Conservation (phyloP, 2,329 filamentous ascomycete species). For the Diaporthe australafricana region DNA sequence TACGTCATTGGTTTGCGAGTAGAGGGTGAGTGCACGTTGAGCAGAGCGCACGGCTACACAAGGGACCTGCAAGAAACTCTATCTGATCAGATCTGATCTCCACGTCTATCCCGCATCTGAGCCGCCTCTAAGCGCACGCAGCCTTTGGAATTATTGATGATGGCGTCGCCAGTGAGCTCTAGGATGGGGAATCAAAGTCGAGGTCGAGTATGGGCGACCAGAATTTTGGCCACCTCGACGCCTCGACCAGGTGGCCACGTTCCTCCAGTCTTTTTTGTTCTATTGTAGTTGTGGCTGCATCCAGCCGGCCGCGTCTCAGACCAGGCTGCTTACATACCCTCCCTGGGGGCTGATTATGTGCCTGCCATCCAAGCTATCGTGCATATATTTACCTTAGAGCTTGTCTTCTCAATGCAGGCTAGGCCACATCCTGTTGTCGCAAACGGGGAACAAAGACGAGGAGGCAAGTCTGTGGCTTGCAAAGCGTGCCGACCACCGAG, state of each 20-base stretch:
- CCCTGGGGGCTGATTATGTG: neutral
- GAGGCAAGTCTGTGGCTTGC: neutral
- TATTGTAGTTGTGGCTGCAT: conserved; percentile 16
- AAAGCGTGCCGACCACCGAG: neutral
- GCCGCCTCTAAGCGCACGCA: neutral
- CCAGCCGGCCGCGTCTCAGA: conserved; percentile 20
- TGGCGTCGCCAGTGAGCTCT: neutral
- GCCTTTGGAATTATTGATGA: neutral
- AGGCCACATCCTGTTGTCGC: neutral
- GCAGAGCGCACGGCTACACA: neutral
- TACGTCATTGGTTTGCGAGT: conserved; percentile 17
- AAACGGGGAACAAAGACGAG: neutral
- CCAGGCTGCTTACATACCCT: neutral
- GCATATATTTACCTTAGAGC: neutral
- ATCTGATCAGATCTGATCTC: conserved; percentile 6
- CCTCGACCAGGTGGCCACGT: neutral
- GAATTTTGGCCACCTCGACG: neutral
- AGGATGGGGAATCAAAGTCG: neutral
- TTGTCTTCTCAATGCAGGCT: conserved; percentile 3
- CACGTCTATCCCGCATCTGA: neutral
- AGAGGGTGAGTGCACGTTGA: neutral
- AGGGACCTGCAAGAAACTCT: neutral
- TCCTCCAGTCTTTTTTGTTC: neutral
- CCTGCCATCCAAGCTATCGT: neutral
- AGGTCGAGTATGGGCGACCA: neutral